Evolutionary conservation across 495 filamentous ascomycete genomes (phyloP).

Genomic region (Tuber brumale): DNA sequence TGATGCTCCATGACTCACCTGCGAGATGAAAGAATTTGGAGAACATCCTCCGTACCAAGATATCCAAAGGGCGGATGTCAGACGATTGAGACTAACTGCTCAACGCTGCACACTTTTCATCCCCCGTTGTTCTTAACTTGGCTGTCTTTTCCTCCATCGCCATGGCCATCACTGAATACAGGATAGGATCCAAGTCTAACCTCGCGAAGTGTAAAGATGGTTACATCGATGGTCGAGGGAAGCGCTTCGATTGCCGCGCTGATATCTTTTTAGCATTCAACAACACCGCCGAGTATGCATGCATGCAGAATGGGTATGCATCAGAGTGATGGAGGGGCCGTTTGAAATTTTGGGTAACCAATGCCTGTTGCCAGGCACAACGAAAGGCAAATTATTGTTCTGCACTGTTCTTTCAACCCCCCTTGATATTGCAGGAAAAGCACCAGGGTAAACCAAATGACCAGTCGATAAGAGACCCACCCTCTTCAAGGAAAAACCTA

Average conservation of each 20-base stretch:
- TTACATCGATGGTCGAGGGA: neutral
- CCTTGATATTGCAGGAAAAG: neutral
- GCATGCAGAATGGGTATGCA: neutral
- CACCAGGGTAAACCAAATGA: neutral
- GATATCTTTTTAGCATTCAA: constrained; percentile 2
- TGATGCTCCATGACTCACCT: constrained; percentile 33
- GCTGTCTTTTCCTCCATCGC: neutral
- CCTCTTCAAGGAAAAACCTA: neutral
- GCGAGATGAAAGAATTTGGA: constrained; percentile 29
- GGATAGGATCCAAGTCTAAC: neutral
- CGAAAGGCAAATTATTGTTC: constrained; percentile 1
- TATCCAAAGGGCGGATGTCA: constrained; percentile 11
- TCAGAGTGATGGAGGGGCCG: neutral
- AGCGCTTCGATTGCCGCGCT: constrained; percentile 5
- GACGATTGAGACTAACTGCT: constrained; percentile 13
- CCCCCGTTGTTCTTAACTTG: neutral
- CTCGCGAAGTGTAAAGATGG: neutral
- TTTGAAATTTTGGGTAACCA: constrained; percentile 2
- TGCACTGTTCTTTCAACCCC: neutral
- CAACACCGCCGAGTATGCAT: neutral
- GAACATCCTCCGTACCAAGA: constrained; percentile 20
- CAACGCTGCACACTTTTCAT: neutral
- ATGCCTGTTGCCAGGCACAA: neutral
- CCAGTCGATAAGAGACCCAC: constrained; percentile 1
- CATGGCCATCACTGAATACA: neutral